Percentiles rank a stretch among this genome's conserved stretches.
These are phyloP conservation scores for Phytophthora palmivora DNA, from an alignment of 352 stramenopile species.

Conservation along the genomic window DNA sequence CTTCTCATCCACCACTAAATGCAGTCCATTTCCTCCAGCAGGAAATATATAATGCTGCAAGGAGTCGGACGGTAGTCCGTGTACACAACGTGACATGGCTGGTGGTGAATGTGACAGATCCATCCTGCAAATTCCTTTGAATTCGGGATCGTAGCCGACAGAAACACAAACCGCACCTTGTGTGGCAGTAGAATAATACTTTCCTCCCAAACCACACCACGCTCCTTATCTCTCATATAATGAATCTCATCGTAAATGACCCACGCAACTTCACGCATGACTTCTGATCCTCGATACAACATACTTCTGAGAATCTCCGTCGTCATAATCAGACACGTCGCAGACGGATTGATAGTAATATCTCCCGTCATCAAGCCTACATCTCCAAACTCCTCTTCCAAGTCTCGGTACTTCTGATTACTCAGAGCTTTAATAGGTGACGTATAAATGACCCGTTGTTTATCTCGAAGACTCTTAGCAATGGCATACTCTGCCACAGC, in stretches of 20 bases:
- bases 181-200: conserved; percentile 99
- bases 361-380: conserved; percentile 99
- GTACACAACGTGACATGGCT: conserved; percentile 99
- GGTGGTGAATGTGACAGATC: conserved; percentile 99
- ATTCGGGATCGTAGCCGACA: conserved; percentile 99
- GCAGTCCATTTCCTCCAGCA: conserved; percentile 95
- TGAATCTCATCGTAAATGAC: conserved; percentile 99
- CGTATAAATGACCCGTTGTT: conserved; percentile 98
- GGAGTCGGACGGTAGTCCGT: conserved; percentile 99
- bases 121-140: conserved; percentile 96
- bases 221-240: conserved; percentile 99
- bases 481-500: conserved; percentile 99
- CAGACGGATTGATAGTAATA: conserved; percentile 99
- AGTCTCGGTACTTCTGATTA: conserved; percentile 99
- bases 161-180: conserved; percentile 98
- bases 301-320: conserved; percentile 98
- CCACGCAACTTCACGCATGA: conserved; percentile 98
- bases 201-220: conserved; percentile 99
- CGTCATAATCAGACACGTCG: conserved; percentile 98
- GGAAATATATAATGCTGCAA: conserved; percentile 99
- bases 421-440: conserved; percentile 99
- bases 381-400: conserved; percentile 94
- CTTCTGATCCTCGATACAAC: conserved; percentile 98
- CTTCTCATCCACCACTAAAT: conserved; percentile 99
- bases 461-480: conserved; percentile 94